phyloP scores from a whole-genome alignment of 148 eudicot genomes.

The Vaccinium macrocarpon region DNA sequence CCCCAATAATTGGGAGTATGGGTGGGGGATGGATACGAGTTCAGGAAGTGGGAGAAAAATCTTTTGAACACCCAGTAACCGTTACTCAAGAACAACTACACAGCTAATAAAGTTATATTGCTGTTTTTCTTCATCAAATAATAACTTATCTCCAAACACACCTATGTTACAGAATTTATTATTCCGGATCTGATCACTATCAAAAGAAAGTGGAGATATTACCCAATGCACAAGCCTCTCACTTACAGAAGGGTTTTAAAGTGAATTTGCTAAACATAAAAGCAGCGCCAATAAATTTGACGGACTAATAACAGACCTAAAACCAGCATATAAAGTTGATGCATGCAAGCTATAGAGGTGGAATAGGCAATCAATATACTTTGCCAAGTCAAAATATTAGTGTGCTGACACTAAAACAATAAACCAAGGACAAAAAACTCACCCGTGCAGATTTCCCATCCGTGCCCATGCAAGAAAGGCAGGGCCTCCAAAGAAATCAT shows the following conservation, averaged over 20 bases:
- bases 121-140: neutral
- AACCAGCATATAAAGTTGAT: neutral
- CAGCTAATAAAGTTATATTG: neutral
- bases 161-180: neutral
- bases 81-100: neutral
- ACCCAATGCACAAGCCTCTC: no score
- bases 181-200: neutral
- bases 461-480: constrained; percentile 62
- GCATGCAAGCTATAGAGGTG: neutral
- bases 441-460: constrained; percentile 56
- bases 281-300: neutral
- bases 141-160: neutral
- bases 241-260: no score
- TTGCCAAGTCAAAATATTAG: neutral
- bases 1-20: no score
- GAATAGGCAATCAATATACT: neutral
- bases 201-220: neutral
- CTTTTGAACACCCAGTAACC: neutral
- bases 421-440: constrained; percentile 17
- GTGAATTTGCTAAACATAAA: neutral
- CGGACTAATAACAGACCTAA: neutral
- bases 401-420: neutral
- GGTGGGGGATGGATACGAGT: no score
- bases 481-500: constrained; percentile 57
- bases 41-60: neutral